Base-by-base conservation (phyloP, 768 basidiomycete species). In the Fomitopsis pulvina region DNA sequence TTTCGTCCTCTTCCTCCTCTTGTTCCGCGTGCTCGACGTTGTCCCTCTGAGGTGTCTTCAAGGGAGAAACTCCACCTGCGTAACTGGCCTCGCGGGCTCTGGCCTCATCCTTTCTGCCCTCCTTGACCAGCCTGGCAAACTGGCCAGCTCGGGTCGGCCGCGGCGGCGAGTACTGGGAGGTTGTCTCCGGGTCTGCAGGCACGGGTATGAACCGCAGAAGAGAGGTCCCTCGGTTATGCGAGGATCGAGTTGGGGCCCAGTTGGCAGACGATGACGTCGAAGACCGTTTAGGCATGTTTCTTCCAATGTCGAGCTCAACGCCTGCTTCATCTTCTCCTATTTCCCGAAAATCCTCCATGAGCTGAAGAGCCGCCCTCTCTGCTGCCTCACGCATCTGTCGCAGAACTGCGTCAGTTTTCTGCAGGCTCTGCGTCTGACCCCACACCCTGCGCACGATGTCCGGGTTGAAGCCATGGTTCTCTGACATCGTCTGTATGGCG, bases 401-500 rank as follows among this genome's bases (percentile, higher is more conserved):
- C 53, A 75, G 57, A 46, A 71, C 61, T 40, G 62, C 58, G 45
- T 76, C 75, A 22, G 74, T 65, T 47, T 64, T 60, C 12, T 60
- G 50, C 16, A 81, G 56, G 50, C 64, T 71, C 41, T 62, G 54
- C 20, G 68, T 60, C 0, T 55, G 28, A 8, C 58, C 29, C 52
- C 70, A 76, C 25, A 77, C 64, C 12, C 60, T 60, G 44, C 67
- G 62, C 18, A 76, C 75, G 4, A 75, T 68, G 2, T 66, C 63
- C 39, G 70, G 57, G 11, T 59, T 61, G 51, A 75, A 74, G 14
- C 72, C 72, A 37, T 78, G 74, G 27, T 75, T 74, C 18, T 63
- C 56, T 0, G 74, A 68, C 64, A 81, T 75, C 49, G 59, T 60
- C 9, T 62, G 56, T 2, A 79, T 52, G 14, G 66, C 56, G 39